Percentiles rank a stretch among this genome's conserved stretches.
phyloP scores from a whole-genome alignment of 306 rosid genomes.

The Ammopiptanthus mongolicus region DNA sequence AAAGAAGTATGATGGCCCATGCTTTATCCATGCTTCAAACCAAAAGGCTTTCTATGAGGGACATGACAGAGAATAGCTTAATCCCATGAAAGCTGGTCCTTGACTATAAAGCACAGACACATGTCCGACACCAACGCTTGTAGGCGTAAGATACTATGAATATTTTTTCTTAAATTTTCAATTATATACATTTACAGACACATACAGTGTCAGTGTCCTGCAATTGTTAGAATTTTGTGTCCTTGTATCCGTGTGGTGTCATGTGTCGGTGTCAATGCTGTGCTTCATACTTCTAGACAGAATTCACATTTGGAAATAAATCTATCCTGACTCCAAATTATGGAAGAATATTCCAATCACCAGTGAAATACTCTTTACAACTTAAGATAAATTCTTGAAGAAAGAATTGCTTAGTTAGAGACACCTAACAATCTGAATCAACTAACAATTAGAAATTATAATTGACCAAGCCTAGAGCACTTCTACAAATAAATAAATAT shows the following conservation, averaged over 20 bases:
- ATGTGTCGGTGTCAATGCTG: no score
- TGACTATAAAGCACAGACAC: no score
- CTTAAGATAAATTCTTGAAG: background rate
- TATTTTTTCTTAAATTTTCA: no score
- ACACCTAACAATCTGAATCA: background rate
- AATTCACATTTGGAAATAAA: background rate
- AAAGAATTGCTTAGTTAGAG: background rate
- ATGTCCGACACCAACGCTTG: no score
- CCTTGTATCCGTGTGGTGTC: no score
- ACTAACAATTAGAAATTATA: background rate
- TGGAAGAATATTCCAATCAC: background rate
- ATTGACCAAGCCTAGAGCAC: background rate
- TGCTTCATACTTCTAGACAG: background rate
- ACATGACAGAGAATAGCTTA: background rate
- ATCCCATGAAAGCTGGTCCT: background rate
- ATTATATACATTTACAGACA: no score
- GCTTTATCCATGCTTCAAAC: background rate
- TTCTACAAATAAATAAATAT: background rate
- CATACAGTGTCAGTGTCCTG: no score
- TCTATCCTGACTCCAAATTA: background rate
- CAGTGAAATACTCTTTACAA: background rate
- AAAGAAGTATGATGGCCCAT: background rate
- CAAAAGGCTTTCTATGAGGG: background rate
- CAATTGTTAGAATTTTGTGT: no score
- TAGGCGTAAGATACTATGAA: no score